phyloP scores from a whole-genome alignment of 352 stramenopile species.

The Sclerospora graminicola region DNA sequence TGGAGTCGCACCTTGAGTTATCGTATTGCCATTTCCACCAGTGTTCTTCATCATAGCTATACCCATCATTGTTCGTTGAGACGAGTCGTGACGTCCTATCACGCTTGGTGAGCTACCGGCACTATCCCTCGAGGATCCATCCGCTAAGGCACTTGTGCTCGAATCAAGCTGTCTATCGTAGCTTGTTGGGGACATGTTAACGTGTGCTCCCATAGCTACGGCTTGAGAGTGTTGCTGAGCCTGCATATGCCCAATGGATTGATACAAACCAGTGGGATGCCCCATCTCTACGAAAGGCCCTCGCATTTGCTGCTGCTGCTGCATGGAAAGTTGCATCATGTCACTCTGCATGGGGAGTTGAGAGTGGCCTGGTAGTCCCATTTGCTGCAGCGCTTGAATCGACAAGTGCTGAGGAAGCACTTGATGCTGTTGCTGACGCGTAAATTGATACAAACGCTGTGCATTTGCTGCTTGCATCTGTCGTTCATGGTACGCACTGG shows the following conservation, averaged over 20 bases:
- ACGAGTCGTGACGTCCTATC: slow-evolving; percentile 29
- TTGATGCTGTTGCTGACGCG: slow-evolving; percentile 25
- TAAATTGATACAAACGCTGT: slow-evolving; percentile 35
- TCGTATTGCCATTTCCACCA: slow-evolving; percentile 3
- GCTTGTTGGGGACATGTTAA: slow-evolving; percentile 16
- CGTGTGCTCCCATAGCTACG: slow-evolving; percentile 13
- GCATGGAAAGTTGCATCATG: slow-evolving; percentile 48
- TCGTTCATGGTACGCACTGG: slow-evolving; percentile 35
- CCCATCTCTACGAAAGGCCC: slow-evolving; percentile 34
- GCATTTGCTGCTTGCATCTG: slow-evolving; percentile 35
- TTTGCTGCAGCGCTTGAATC: slow-evolving; percentile 57
- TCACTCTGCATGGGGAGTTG: slow-evolving; percentile 37
- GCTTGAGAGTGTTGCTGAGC: slow-evolving; percentile 22
- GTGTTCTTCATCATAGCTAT: slow-evolving; percentile 40
- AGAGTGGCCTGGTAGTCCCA: slow-evolving; percentile 23
- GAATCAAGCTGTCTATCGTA: slow-evolving; percentile 18
- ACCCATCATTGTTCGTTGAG: slow-evolving; percentile 46
- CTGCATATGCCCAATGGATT: slow-evolving; percentile 37
- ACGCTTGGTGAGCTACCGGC: slow-evolving; percentile 5
- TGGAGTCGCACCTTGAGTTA: slow-evolving; percentile 4
- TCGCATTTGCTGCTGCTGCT: slow-evolving; percentile 23
- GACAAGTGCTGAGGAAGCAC: slow-evolving; percentile 29
- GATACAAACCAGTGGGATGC: slow-evolving; percentile 37
- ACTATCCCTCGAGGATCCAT: slow-evolving; percentile 8
- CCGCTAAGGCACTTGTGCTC: slow-evolving; percentile 3